Percentiles rank a stretch among this genome's conserved stretches.
These are phyloP conservation scores for Articulospora tetracladia DNA, from an alignment of 495 filamentous ascomycete genomes.

Conservation along the genomic window DNA sequence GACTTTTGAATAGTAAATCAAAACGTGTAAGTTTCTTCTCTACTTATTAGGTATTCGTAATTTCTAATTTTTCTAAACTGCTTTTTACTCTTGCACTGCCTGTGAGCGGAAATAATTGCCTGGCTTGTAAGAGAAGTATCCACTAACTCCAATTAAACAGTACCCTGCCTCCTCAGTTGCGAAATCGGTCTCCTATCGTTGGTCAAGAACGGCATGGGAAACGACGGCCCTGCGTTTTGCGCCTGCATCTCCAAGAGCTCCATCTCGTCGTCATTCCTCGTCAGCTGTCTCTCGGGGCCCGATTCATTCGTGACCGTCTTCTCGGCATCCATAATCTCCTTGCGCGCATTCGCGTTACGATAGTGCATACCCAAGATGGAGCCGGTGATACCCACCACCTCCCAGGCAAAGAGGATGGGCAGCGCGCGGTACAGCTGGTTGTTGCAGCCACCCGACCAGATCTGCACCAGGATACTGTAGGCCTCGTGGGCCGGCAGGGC, in stretches of 20 bases:
- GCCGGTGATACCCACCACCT: slow-evolving; percentile 24
- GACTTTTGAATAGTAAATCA: too few species aligned
- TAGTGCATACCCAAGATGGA: background rate
- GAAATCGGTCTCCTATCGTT: background rate
- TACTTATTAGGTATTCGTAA: too few species aligned
- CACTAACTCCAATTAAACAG: background rate
- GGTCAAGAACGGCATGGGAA: slow-evolving; percentile 1
- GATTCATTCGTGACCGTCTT: background rate
- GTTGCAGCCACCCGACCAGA: slow-evolving; percentile 45
- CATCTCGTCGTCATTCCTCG: background rate
- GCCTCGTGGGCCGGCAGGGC: slow-evolving; percentile 39
- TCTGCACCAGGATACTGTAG: slow-evolving; percentile 38
- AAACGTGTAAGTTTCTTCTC: too few species aligned
- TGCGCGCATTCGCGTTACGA: background rate
- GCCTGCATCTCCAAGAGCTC: background rate
- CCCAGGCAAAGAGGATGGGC: slow-evolving; percentile 39
- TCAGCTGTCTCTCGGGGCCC: background rate
- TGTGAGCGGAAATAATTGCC: too few species aligned
- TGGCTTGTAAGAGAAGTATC: too few species aligned
- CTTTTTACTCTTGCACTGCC: too few species aligned
- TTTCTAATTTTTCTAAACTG: too few species aligned
- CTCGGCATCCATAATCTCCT: background rate
- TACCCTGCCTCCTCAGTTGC: background rate
- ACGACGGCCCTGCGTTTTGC: background rate
- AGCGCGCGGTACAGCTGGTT: slow-evolving; percentile 33